Conservation (phyloP, 345 rosid genomes). For the Eucalyptus marginata region DNA sequence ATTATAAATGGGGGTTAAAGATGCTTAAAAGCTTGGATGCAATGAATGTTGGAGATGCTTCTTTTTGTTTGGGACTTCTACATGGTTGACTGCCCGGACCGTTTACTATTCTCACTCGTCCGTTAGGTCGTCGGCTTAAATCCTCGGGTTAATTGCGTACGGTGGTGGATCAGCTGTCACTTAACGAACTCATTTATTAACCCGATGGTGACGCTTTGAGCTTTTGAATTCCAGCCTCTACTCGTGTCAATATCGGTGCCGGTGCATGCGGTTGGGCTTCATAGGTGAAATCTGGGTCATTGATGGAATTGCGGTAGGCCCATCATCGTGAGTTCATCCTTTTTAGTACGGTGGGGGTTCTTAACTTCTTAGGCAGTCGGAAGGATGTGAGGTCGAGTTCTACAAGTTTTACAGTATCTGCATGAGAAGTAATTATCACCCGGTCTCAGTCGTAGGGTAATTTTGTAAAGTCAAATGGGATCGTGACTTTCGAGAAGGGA, state of each 20-base stretch:
- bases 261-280: neutral
- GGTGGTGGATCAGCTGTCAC: neutral
- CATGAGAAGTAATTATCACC: neutral
- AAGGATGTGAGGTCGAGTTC: neutral
- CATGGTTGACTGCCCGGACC: neutral
- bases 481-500: neutral
- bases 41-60: neutral
- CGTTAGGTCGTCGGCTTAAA: neutral
- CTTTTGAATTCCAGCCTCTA: neutral
- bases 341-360: neutral
- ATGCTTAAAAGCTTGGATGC: neutral
- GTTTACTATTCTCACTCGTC: neutral
- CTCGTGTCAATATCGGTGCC: neutral
- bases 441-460: neutral
- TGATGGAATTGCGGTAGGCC: neutral
- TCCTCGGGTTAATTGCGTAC: neutral
- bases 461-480: neutral
- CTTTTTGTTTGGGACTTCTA: neutral
- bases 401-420: neutral
- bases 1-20: neutral
- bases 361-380: neutral
- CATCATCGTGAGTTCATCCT: neutral
- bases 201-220: neutral
- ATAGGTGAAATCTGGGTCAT: neutral
- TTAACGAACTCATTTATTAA: neutral